These are phyloP conservation scores for Yamadazyma olivae DNA, from an alignment of 805 yeast genomes.

Conservation along the genomic window DNA sequence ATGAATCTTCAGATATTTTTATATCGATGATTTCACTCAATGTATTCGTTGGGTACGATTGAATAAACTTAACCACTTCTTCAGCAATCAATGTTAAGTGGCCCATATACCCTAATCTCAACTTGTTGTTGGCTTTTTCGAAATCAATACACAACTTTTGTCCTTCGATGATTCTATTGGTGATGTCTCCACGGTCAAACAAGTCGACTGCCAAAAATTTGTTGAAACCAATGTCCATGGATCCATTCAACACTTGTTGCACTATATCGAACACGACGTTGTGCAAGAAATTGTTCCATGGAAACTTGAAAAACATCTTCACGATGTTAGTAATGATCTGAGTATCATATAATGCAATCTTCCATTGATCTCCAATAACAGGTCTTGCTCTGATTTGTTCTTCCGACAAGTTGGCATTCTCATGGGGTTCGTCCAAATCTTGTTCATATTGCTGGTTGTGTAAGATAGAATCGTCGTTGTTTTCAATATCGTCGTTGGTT, in stretches of 20 bases:
- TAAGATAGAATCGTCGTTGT: slow-evolving; percentile 22
- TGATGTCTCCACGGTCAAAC: slow-evolving; percentile 47
- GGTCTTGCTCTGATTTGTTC: slow-evolving; percentile 41
- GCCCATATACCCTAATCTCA: slow-evolving; percentile 93
- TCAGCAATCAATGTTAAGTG: slow-evolving; percentile 92
- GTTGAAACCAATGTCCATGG: slow-evolving; percentile 49
- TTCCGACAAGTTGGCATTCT: slow-evolving; percentile 41
- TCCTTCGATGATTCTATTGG: slow-evolving; percentile 40
- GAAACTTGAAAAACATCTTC: slow-evolving; percentile 43
- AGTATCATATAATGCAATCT: slow-evolving; percentile 40
- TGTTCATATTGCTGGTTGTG: slow-evolving; percentile 22
- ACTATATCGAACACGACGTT: slow-evolving; percentile 47
- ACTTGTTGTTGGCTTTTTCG: slow-evolving; percentile 45
- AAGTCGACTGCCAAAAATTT: slow-evolving; percentile 52
- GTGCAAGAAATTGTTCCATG: slow-evolving; percentile 47
- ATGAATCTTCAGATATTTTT: slow-evolving; percentile 44
- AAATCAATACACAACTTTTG: slow-evolving; percentile 65
- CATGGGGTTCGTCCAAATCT: slow-evolving; percentile 40
- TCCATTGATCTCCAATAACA: slow-evolving; percentile 42
- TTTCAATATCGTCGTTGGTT: slow-evolving; percentile 19
- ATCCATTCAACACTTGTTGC: slow-evolving; percentile 45
- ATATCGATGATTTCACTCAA: slow-evolving; percentile 36
- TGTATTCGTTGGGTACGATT: slow-evolving; percentile 32
- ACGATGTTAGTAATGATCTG: slow-evolving; percentile 41
- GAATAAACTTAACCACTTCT: slow-evolving; percentile 89